These are phyloP conservation scores for Mycena pura DNA, from an alignment of 768 basidiomycete genomes.

Conservation along the genomic window DNA sequence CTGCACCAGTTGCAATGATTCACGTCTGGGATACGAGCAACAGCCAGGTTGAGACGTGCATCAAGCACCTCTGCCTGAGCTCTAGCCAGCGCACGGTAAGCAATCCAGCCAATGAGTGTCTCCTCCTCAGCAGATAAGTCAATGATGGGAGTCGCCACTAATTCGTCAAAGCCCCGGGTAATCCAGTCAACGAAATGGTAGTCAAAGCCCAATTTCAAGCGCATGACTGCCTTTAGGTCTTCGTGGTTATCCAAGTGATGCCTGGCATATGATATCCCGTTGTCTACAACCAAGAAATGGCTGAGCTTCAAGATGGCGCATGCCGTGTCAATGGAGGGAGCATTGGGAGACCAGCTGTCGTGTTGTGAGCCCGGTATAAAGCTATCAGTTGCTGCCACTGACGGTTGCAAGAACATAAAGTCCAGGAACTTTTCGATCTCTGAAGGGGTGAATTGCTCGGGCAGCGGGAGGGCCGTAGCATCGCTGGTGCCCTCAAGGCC, in stretches of 20 bases:
- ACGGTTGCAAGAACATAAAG: background rate
- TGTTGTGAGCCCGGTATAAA: too few relatives aligned
- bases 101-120: background rate
- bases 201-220: background rate
- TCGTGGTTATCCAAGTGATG: background rate
- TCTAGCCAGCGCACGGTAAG: constrained; percentile 8
- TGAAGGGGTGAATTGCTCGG: background rate
- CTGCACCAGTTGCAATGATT: background rate
- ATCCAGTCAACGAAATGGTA: background rate
- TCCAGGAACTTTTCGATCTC: background rate
- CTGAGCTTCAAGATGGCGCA: constrained; percentile 7
- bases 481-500: background rate
- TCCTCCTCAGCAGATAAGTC: background rate
- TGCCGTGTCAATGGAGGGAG: background rate
- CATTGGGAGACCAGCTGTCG: background rate
- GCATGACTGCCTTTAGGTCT: background rate
- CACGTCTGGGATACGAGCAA: background rate
- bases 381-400: too few relatives aligned
- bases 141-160: background rate
- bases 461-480: background rate
- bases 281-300: background rate
- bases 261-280: background rate
- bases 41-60: background rate
- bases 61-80: constrained; percentile 6
- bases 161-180: background rate